Base-by-base conservation (phyloP, 306 rosid species). In the Albizia julibrissin region DNA sequence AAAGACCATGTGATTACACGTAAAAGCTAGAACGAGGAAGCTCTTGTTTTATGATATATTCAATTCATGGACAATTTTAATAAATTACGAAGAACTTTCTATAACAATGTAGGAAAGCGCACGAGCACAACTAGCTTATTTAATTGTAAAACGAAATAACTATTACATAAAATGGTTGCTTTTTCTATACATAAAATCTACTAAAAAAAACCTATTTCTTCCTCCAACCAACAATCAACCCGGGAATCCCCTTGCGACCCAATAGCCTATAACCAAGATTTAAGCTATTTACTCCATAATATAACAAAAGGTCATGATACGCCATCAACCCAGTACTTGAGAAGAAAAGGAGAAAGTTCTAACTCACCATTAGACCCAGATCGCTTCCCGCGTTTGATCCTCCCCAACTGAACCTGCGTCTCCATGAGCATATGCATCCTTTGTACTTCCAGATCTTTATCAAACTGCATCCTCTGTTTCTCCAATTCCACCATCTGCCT, bases 401-500 rank as follows among this genome's bases (percentile, higher is more conserved):
- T 88, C 88, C 91, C 95, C 47, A 95, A 90, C 84, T 95, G 94
- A 85, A 95, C 92, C 85, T 93, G 99, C 19, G 97, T 95, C 49
- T 93, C 97, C 94, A 90, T 88, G 81, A 93, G 89, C 94, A 95
- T 93, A 85, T 89, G 84, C 99, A 88, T 93, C 86, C 98, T 88
- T 86, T 93, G 95, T 14, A 87, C 88, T 84, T 95, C 99, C 81
- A 95, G 88, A 72, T 95, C 99, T 80, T 91, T 95, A 3, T 95
- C 85, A 81, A 95, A 95, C 70, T 93, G 93, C 94, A 95, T 88
- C 89, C 98, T 89, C 86, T 93, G 95, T 87, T 91, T 93, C 94
- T 95, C 98, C 93, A 95, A 85, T 79, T 95, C 99, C 83, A 90
- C 83, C 98, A 89, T 93, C 85, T 95, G 98, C 92, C 91, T 93